Evolutionary conservation across 148 eudicot genomes (phyloP).

Genomic region (Mesembryanthemum crystallinum): DNA sequence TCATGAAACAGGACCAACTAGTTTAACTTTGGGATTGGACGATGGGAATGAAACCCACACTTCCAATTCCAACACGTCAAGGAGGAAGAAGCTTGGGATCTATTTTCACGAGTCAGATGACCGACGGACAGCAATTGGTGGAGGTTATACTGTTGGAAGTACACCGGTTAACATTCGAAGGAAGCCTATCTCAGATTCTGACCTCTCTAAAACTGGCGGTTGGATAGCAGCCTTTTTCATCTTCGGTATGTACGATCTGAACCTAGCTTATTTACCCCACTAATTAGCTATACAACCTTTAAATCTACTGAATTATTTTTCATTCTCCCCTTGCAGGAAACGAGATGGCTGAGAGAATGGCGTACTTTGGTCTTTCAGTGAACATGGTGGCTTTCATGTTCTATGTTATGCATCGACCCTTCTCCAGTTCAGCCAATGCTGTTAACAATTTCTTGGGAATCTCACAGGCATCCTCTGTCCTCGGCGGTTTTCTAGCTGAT

Average conservation of each 20-base stretch:
- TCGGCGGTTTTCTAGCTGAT: constrained; percentile 87
- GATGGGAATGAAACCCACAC: background rate
- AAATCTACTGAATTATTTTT: too few species aligned
- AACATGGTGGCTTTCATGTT: constrained; percentile 96
- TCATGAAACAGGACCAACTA: background rate
- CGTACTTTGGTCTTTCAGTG: constrained; percentile 88
- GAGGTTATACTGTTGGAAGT: constrained; percentile 57
- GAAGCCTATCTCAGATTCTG: constrained; percentile 48
- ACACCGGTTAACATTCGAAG: constrained; percentile 75
- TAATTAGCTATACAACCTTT: too few species aligned
- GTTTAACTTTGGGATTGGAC: background rate
- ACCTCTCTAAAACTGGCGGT: constrained; percentile 76
- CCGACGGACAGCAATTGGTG: constrained; percentile 56
- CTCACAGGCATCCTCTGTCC: constrained; percentile 86
- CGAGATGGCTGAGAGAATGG: constrained; percentile 97
- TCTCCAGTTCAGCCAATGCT: constrained; percentile 78
- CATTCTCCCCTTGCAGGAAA: constrained; percentile 44
- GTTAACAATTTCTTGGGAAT: constrained; percentile 85
- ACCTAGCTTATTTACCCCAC: background rate
- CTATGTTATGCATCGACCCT: constrained; percentile 86
- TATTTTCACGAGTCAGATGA: constrained; percentile 78
- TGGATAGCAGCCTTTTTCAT: constrained; percentile 91
- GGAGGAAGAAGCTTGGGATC: constrained; percentile 53
- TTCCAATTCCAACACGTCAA: constrained; percentile 19
- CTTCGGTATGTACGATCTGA: constrained; percentile 67